Conservation (phyloP, 2,329 filamentous ascomycete species). For the Gaeumannomyces sp. region DNA sequence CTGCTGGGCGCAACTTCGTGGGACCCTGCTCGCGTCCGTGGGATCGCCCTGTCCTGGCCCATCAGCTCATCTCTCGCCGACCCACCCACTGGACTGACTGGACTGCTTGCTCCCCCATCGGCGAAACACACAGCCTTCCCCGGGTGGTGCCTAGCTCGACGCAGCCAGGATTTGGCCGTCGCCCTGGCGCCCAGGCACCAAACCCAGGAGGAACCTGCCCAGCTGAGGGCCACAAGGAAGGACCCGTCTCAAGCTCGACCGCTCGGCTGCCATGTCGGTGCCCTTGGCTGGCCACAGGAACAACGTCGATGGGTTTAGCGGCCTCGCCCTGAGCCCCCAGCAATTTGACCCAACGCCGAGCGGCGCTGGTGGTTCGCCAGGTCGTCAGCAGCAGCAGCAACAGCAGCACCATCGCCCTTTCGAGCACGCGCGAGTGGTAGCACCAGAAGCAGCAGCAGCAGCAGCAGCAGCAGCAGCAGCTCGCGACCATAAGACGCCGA, state of each 20-base stretch:
- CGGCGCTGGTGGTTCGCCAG: too few relatives aligned
- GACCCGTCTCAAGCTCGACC: constrained; percentile 10
- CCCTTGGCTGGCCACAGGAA: background rate
- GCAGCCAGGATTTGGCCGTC: background rate
- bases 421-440: too few relatives aligned
- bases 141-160: background rate
- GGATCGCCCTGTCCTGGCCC: background rate
- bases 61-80: constrained; percentile 5
- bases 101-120: too few relatives aligned
- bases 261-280: background rate
- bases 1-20: background rate
- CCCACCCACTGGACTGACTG: background rate
- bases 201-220: too few relatives aligned
- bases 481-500: background rate
- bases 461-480: too few relatives aligned
- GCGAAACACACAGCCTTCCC: background rate
- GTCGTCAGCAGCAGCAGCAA: background rate
- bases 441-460: too few relatives aligned
- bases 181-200: background rate
- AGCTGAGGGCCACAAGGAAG: constrained; percentile 13
- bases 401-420: background rate
- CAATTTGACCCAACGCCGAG: background rate
- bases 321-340: background rate
- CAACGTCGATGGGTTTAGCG: background rate
- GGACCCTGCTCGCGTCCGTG: background rate